Base-by-base conservation (phyloP, 805 yeast species). In the Candida ascalaphidarum region DNA sequence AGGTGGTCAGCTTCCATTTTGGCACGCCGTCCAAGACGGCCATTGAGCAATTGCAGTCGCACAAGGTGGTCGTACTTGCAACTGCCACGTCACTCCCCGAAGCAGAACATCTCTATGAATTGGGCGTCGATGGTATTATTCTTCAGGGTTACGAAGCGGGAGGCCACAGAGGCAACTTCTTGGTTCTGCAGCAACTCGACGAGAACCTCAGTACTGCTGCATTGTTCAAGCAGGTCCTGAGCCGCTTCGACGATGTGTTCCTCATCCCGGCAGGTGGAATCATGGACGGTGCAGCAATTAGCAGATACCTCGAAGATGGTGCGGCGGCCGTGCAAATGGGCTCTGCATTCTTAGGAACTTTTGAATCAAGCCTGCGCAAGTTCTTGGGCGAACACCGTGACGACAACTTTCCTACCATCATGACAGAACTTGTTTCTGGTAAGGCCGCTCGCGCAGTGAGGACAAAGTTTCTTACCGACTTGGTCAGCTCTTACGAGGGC, bases 101-200 rank as follows among this genome's bases (percentile, higher is more conserved):
- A 37, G 71, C 68, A 1, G 17, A 37, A 11, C 20, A 43, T 25
- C 45, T 57, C 17, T 17, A 44, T 3, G 40, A 46, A 0, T 32
- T 44, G 0, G 61, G 61, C 0, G 61, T 64, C 5, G 74, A 72
- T 43, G 77, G 69, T 2, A 46, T 74, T 4, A 52, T 67, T 6
- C 55, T 63, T 15, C 82, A 76, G 44, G 81, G 81, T 0, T 57
- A 55, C 44, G 81, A 74, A 38, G 81, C 81, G 3, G 81, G 81
- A 14, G 81, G 81, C 0, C 81, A 75, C 41, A 50, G 81, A 11
- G 80, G 80, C 3, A 65, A 58, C 36, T 67, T 62, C 28, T n/a
- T 17, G 4, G 12, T 15, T 4, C 11, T 11, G 14, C 44, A 48
- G 14, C 30, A 22, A 7, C 25, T 34, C 7, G 71, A 63, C 33